These are phyloP conservation scores for Erigeron canadensis DNA, from an alignment of 129 eudicot species.

Conservation along the genomic window DNA sequence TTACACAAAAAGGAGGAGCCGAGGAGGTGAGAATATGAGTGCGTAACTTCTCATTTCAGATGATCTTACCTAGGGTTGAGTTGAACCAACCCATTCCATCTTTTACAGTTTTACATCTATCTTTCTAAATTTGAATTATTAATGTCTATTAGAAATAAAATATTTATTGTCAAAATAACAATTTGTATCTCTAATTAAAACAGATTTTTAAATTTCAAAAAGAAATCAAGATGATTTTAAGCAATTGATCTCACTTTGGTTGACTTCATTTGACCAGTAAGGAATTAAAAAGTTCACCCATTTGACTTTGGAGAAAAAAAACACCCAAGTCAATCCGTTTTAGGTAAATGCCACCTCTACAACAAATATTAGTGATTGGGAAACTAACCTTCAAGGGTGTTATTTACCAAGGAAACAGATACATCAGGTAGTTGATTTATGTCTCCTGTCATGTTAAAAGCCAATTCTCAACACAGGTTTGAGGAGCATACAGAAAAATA, in stretches of 20 bases:
- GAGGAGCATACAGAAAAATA: background rate
- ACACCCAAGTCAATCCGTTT: background rate
- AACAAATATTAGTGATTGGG: background rate
- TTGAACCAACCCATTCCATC: no score
- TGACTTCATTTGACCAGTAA: background rate
- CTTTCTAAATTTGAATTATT: no score
- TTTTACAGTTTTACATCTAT: no score
- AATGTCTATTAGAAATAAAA: no score
- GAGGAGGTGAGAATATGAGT: background rate
- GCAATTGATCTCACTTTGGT: background rate
- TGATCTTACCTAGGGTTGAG: no score
- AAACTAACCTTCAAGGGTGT: constrained; percentile 73
- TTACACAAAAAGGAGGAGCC: background rate
- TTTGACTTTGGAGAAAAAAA: background rate
- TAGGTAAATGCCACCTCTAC: background rate
- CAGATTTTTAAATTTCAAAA: background rate
- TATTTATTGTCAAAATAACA: no score
- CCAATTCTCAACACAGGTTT: background rate
- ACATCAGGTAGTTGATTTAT: constrained; percentile 60
- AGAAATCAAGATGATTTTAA: background rate
- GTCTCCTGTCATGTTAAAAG: constrained; percentile 58
- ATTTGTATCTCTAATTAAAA: no score
- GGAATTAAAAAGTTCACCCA: background rate
- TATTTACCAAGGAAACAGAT: constrained; percentile 60
- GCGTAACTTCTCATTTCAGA: no score